A percentile compares a stretch with the other conserved stretches of the same genome.
Evolutionary conservation across 176 grass and related monocot species (phyloP).

Genomic region (Triticum turgidum): DNA sequence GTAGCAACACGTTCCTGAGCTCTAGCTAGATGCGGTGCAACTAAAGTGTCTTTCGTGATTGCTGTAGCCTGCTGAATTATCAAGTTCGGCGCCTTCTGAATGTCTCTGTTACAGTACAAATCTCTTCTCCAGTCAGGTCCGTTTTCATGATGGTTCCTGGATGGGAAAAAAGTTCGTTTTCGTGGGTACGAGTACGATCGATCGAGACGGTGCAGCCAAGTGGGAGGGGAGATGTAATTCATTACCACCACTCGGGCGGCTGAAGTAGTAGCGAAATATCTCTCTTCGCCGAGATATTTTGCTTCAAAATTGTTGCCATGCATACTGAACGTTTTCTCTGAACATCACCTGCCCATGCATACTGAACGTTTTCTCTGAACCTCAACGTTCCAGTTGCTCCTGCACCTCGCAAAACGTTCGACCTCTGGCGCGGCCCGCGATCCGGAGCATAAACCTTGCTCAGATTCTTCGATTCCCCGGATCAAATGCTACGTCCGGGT

Average conservation of each 20-base stretch:
- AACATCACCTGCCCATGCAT: no score
- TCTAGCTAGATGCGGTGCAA: not conserved
- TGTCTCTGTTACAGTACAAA: not conserved
- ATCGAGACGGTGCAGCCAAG: not conserved
- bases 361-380: no score
- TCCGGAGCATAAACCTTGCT: not conserved
- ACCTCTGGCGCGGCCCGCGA: not conserved
- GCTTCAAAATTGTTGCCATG: not conserved
- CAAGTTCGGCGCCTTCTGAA: not conserved
- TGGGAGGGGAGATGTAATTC: not conserved
- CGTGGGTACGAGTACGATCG: no score
- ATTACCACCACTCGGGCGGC: not conserved
- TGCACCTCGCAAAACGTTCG: not conserved
- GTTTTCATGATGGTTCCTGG: not conserved
- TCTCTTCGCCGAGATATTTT: not conserved
- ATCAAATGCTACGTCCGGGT: not conserved
- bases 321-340: no score
- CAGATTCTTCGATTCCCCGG: not conserved
- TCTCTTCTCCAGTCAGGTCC: not conserved
- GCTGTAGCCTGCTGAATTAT: not conserved
- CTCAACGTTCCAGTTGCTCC: not conserved
- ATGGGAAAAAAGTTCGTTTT: not conserved
- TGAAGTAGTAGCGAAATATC: constrained; percentile 14
- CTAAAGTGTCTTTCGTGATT: not conserved
- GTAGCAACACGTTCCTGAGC: not conserved